Evolutionary conservation across 805 yeast genomes (phyloP), one percentile per base, ranked within the genome.

Genomic region (Yamadazyma takamatsuzukensis): DNA sequence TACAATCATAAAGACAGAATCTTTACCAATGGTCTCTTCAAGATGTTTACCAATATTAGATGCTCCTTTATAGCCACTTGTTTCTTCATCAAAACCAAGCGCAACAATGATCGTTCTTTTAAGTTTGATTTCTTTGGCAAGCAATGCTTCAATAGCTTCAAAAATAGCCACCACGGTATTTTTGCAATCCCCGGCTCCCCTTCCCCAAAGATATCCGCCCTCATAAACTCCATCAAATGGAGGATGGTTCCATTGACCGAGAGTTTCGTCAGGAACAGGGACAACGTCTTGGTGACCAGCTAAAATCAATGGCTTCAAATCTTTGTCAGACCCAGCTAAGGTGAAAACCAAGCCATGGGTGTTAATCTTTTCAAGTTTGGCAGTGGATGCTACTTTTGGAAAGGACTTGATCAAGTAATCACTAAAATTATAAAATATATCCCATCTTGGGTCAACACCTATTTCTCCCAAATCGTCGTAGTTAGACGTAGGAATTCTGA

Each of bases 281-380:
- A 85, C 95, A 4, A 80, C 86, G 48, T 84, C 94, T 54, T 75
- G 81, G 51, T 84, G 94, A 0, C 89, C 89, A 51, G 79, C 74
- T 30, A 83, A 61, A 54, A 85, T 47, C 18, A 78, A 41, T 10
- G 95, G 94, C 52, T 80, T 78, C 11, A 82, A 87, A 12, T 67
- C 53, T 10, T 40, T 21, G 19, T 51, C 43, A 1, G 54, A 23
- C 7, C 94, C 93, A 37, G 67, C 48, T 73, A 85, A 74, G 13
- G 83, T 78, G 51, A 61, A 71, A 1, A 84, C 64, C 31, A 84
- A 59, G 2, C 84, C 86, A 41, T 76, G 74, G 6, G 74, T 66
- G 53, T 83, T 83, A 36, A 83, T 72, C 17, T 58, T 64, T 36
- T 71, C 76, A n/a, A 78, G 61, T 28, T 70, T 60, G 34, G 79